Evolutionary conservation across 1,284 basidiomycete genomes (phyloP).

Genomic region (Trichosporon sp.): DNA sequence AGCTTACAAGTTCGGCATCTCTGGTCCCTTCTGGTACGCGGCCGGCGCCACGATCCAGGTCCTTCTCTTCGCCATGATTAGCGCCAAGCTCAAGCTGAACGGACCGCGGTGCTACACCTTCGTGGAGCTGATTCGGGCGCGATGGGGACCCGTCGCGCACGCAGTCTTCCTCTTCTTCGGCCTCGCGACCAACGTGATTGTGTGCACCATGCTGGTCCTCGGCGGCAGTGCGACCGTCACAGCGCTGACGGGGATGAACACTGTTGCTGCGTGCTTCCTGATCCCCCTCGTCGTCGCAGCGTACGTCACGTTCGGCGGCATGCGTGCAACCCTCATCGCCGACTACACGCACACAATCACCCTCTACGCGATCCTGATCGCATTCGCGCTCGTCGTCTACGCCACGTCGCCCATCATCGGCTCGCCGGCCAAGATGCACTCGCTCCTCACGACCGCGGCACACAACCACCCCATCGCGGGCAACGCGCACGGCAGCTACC

Average conservation of each 20-base stretch:
- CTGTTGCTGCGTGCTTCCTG: conserved; percentile 73
- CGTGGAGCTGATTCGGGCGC: conserved; percentile 58
- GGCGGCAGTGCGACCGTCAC: conserved; percentile 74
- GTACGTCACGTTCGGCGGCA: conserved; percentile 54
- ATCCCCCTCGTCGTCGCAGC: conserved; percentile 46
- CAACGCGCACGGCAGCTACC: conserved; percentile 60
- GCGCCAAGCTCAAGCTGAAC: conserved; percentile 56
- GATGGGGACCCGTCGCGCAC: conserved; percentile 72
- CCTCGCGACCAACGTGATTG: conserved; percentile 69
- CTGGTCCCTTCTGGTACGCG: conserved; percentile 48
- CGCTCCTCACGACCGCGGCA: conserved; percentile 51
- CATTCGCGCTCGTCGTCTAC: conserved; percentile 65
- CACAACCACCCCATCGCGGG: conserved; percentile 53
- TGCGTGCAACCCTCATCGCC: conserved; percentile 51
- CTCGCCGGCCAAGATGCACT: conserved; percentile 54
- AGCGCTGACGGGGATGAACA: conserved; percentile 72
- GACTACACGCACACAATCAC: conserved; percentile 70
- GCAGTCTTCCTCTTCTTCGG: conserved; percentile 71
- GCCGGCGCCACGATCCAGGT: conserved; percentile 50
- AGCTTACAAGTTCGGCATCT: conserved; percentile 65
- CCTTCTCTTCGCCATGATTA: conserved; percentile 54
- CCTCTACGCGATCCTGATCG: conserved; percentile 63
- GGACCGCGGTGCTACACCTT: conserved; percentile 52
- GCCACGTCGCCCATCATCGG: conserved; percentile 59
- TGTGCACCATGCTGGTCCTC: conserved; percentile 57